Percentiles rank a stretch among this genome's conserved stretches.
Conservation (phyloP, 2,329 filamentous ascomycete genomes). For the Lizonia empirigonia region DNA sequence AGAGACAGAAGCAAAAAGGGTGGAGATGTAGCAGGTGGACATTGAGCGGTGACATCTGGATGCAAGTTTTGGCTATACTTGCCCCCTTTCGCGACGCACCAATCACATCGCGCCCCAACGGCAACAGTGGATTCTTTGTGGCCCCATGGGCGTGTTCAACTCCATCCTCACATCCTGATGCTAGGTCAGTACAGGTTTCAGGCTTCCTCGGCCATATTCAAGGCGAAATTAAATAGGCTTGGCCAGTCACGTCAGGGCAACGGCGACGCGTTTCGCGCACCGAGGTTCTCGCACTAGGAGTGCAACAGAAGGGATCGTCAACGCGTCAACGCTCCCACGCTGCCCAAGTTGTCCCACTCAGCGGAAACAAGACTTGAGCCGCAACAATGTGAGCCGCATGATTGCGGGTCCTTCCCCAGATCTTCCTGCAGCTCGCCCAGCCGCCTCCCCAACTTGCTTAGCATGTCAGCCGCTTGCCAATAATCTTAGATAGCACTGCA, state of each 20-base stretch:
- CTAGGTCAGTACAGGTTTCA: constrained; percentile 31
- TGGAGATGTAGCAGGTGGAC: constrained; percentile 14
- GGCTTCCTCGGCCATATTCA: constrained; percentile 31
- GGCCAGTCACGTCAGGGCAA: constrained; percentile 33
- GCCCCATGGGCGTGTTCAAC: no score
- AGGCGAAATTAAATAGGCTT: constrained; percentile 35
- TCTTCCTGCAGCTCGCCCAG: constrained; percentile 16
- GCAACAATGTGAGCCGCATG: constrained; percentile 30
- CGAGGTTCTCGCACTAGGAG: constrained; percentile 33
- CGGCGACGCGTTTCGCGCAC: constrained; percentile 28
- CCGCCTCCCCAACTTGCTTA: constrained; percentile 19
- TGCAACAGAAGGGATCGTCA: constrained; percentile 36
- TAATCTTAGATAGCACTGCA: constrained; percentile 27
- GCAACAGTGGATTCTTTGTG: no score
- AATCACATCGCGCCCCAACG: constrained; percentile 7
- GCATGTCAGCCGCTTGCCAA: constrained; percentile 30
- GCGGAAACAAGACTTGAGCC: constrained; percentile 39
- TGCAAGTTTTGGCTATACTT: constrained; percentile 10
- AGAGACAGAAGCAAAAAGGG: constrained; percentile 4
- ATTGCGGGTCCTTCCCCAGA: constrained; percentile 17
- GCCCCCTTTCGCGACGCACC: neutral
- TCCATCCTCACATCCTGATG: constrained; percentile 17
- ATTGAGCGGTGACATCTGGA: constrained; percentile 11
- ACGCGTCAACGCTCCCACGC: constrained; percentile 29
- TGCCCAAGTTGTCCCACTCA: constrained; percentile 27